Evolutionary conservation across 2,329 filamentous ascomycete species (phyloP), one percentile per base, ranked within the genome.

Genomic region (Fusarium nematophilum): DNA sequence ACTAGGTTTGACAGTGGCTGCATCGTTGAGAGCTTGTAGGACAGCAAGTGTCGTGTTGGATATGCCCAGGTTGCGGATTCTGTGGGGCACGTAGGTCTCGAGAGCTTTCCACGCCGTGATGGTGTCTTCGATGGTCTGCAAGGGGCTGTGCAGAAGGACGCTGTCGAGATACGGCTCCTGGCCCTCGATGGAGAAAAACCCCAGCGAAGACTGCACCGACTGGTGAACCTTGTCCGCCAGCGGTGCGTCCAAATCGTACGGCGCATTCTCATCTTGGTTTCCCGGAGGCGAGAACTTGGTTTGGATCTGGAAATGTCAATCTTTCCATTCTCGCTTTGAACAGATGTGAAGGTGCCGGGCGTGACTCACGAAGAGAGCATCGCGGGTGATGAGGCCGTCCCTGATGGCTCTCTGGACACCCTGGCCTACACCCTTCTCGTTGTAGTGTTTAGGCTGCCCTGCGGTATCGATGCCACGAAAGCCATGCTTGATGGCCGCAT

Each of bases 381-480:
- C 67, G 5, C 80, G 74, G 18, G 65, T 81, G 39, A 90, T 76
- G n/a, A 84, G 73, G 2, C 85, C 85, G 26, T 87, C 82, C 6
- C 74, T 66, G 45, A 91, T 82, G 29, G 87, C 87, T 49, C 80
- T 79, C 54, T 84, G 80, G 40, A 95, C 79, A 3, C 88, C 91
- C 21, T 84, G 80, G 3, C 87, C 90, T 2, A 92, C 89, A 6
- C 90, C 79, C 48, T 83, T 77, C 73, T 96, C 92, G 62, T 87
- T 83, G 73, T 95, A 95, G 75, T 94, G 90, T 57, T 85, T 85
- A 3, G 90, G 90, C 73, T 93, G 90, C 13, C 89, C 90, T 9
- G 91, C 91, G 0, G 91, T 94, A 70, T 95, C 91, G 56, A 95
- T 77, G 39, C 81, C 90, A 26, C 86, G 82, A 66, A 94, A 95